A percentile compares a stretch with the other conserved stretches of the same genome.
phyloP scores from a whole-genome alignment of 257 asterid species.

The Leonotis leonurus region DNA sequence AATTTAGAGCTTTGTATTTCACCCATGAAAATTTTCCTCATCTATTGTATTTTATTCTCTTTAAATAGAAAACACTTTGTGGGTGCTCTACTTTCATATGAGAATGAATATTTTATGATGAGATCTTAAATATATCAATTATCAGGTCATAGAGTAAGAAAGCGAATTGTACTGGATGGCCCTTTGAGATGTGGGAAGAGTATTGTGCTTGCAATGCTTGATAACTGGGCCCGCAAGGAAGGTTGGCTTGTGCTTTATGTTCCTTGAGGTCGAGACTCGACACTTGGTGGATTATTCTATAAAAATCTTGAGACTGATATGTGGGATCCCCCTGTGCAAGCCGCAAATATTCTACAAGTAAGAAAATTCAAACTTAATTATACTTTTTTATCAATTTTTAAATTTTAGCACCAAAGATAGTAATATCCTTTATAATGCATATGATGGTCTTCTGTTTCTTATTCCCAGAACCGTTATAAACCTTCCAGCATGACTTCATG shows the following conservation, averaged over 20 bases:
- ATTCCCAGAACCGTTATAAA: neutral
- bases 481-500: neutral
- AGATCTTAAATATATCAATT: too few species aligned
- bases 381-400: constrained; percentile 13
- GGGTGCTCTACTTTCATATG: too few species aligned
- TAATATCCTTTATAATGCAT: neutral
- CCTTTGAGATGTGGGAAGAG: constrained; percentile 90
- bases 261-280: constrained; percentile 84
- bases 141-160: constrained; percentile 38
- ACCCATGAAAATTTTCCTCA: neutral
- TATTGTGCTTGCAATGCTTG: constrained; percentile 90
- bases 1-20: constrained; percentile 6
- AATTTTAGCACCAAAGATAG: too few species aligned
- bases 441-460: neutral
- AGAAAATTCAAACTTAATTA: constrained; percentile 8
- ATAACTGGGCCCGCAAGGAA: constrained; percentile 92
- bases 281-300: constrained; percentile 84
- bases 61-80: too few species aligned
- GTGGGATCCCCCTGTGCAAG: constrained; percentile 97
- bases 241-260: constrained; percentile 97
- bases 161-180: constrained; percentile 79
- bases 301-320: constrained; percentile 64
- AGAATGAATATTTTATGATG: too few species aligned
- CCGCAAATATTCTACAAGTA: constrained; percentile 62
- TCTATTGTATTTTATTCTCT: neutral